Evolutionary conservation across 495 filamentous ascomycete genomes (phyloP).

Genomic region (Trypethelium eluteriae): DNA sequence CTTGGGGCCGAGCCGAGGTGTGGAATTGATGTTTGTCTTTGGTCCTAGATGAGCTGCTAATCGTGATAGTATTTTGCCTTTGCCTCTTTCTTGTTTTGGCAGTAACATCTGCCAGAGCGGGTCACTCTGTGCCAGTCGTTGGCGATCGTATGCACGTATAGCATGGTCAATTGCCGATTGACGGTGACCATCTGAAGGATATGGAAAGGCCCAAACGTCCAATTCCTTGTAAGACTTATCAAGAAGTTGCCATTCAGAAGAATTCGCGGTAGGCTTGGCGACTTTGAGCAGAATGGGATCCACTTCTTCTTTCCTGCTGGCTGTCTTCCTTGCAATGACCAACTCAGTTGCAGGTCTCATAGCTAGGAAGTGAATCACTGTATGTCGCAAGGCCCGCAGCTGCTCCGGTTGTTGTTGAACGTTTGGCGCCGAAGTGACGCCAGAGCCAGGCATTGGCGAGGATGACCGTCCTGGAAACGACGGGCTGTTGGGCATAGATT

Average conservation of each 20-base stretch:
- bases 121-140: slow-evolving; percentile 63
- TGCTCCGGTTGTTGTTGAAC: slow-evolving; percentile 23
- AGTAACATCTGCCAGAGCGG: slow-evolving; percentile 74
- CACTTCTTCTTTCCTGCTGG: slow-evolving; percentile 26
- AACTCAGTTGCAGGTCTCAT: slow-evolving; percentile 23
- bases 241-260: slow-evolving; percentile 29
- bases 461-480: slow-evolving; percentile 5
- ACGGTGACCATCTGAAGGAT: slow-evolving; percentile 58
- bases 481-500: slow-evolving; percentile 5
- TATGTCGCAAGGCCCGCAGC: slow-evolving; percentile 25
- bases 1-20: slow-evolving; percentile 41
- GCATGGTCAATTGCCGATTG: slow-evolving; percentile 76
- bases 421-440: slow-evolving; percentile 26
- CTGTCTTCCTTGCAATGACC: slow-evolving; percentile 24
- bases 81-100: slow-evolving; percentile 64
- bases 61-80: slow-evolving; percentile 71
- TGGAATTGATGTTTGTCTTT: slow-evolving; percentile 37
- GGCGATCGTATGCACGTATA: slow-evolving; percentile 70
- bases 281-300: slow-evolving; percentile 29
- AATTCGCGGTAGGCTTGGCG: slow-evolving; percentile 19
- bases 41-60: slow-evolving; percentile 45
- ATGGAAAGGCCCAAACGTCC: slow-evolving; percentile 71
- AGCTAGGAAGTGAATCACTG: slow-evolving; percentile 33
- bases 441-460: slow-evolving; percentile 7
- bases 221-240: slow-evolving; percentile 74